Base-by-base conservation (phyloP, 2,329 filamentous ascomycete species). In the Talaromyces albobiverticillius region DNA sequence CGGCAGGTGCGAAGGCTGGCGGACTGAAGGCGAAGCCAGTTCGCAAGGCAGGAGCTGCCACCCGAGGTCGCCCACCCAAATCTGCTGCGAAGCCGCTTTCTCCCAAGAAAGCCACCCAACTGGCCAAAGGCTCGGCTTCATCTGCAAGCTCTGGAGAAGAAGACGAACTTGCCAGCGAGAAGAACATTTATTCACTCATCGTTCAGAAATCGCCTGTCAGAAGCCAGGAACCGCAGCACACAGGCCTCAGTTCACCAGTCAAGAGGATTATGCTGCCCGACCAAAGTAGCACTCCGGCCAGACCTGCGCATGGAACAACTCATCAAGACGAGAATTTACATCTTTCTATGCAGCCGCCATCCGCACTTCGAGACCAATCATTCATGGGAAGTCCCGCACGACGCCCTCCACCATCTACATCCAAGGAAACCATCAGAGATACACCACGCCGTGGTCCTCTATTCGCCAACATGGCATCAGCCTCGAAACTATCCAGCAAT, bases 91-190 rank as follows among this genome's bases (percentile, higher is more conserved):
- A 75, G 54, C 74, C 74, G 16, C 62, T 79, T 25, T 78, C 76
- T 11, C 76, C 76, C 1, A 79, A 78, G 66, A 79, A 78, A 59
- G 67, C 71, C 26, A 76, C 70, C 7, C 76, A 78, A 57, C 63
- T 78, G 34, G 68, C 74, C 16, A 78, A 74, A 56, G 66, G 67
- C 2, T 52, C 54, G 3, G 59, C 67, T 13, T 65, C 69, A 2
- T 69, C 72, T 42, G 66, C 63, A 3, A 68, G 66, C 55, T 71
- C 72, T 22, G 69, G 64, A 3, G 70, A 75, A 32, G 75, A 78
- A 8, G 75, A 77, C 58, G 75, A 77, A 55, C 63, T 76, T 31
- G 67, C 64, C 22, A 63, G 62, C 1, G 64, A 61, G 5, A 76
- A 74, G 50, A 57, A 55, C 16, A 48, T 56, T 1, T 50, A 66